phyloP scores from a whole-genome alignment of 108 stramenopile genomes.

The Pseudonitzschia pungens region DNA sequence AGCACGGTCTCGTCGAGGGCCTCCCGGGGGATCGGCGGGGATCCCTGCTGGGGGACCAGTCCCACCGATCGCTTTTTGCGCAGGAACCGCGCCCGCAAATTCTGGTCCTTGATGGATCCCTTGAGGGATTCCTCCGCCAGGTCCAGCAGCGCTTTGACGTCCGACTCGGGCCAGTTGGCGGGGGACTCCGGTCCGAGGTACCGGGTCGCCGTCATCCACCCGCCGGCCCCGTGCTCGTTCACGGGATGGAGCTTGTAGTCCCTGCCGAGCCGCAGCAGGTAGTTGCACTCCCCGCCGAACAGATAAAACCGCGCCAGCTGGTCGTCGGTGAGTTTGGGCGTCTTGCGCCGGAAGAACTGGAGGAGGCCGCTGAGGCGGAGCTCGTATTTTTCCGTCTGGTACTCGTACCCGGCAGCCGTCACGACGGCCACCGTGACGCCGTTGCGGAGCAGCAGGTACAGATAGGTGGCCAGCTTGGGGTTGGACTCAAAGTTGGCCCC shows the following conservation, averaged over 20 bases:
- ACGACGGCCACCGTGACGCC: slow-evolving; percentile 89
- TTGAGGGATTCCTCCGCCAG: slow-evolving; percentile 60
- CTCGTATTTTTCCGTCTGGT: slow-evolving; percentile 85
- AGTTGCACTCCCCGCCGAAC: slow-evolving; percentile 95
- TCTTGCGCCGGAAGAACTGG: slow-evolving; percentile 66
- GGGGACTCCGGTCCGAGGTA: slow-evolving; percentile 61
- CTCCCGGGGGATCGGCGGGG: slow-evolving; percentile 74
- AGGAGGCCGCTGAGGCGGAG: slow-evolving; percentile 81
- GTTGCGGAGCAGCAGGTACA: slow-evolving; percentile 68
- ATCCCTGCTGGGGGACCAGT: slow-evolving; percentile 63
- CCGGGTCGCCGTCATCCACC: slow-evolving; percentile 82
- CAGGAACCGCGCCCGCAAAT: slow-evolving; percentile 71
- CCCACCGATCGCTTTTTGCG: slow-evolving; percentile 89
- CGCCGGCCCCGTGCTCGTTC: slow-evolving; percentile 76
- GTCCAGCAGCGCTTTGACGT: slow-evolving; percentile 72
- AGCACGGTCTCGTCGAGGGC: slow-evolving; percentile 88
- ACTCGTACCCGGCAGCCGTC: slow-evolving; percentile 94
- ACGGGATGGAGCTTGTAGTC: slow-evolving; percentile 80
- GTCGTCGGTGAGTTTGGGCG: slow-evolving; percentile 43
- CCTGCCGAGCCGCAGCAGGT: slow-evolving; percentile 69
- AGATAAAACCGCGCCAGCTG: slow-evolving; percentile 87
- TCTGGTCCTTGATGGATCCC: slow-evolving; percentile 58
- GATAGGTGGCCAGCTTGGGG: slow-evolving; percentile 76
- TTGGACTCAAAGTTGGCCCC: slow-evolving; percentile 90
- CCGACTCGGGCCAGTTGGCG: slow-evolving; percentile 77